These are phyloP conservation scores for Ophiocordyceps camponoti-leonardi DNA, from an alignment of 2,329 filamentous ascomycete species.

Conservation along the genomic window DNA sequence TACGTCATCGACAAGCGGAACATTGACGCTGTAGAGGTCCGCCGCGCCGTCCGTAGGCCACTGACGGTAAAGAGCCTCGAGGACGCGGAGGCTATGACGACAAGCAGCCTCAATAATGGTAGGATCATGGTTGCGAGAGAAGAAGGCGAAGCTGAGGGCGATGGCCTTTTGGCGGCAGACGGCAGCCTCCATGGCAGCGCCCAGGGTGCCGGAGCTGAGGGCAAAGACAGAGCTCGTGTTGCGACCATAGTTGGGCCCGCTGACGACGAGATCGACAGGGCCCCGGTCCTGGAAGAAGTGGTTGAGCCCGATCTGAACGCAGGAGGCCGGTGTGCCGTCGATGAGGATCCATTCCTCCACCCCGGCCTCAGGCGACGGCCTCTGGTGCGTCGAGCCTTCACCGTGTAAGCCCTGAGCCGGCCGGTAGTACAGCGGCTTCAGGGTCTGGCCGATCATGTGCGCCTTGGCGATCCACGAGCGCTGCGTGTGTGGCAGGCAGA, in stretches of 20 bases:
- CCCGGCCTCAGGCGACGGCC: slow-evolving; percentile 32
- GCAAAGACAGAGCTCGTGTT: slow-evolving; percentile 71
- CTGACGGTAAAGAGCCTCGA: slow-evolving; percentile 61
- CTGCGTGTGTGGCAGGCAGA: slow-evolving; percentile 80
- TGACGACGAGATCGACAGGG: slow-evolving; percentile 59
- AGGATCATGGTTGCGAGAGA: slow-evolving; percentile 67
- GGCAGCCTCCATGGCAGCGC: slow-evolving; percentile 61
- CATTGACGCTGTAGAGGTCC: slow-evolving; percentile 83
- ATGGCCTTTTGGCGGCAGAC: slow-evolving; percentile 54
- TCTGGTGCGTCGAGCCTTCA: slow-evolving; percentile 33
- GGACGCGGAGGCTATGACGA: slow-evolving; percentile 54
- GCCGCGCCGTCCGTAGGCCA: slow-evolving; percentile 51
- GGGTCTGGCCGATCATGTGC: slow-evolving; percentile 79
- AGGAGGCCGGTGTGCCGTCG: slow-evolving; percentile 65
- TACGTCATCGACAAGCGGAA: slow-evolving; percentile 67
- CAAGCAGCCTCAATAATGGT: slow-evolving; percentile 64
- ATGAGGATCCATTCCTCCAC: slow-evolving; percentile 69
- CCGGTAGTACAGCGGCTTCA: slow-evolving; percentile 73
- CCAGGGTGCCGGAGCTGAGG: slow-evolving; percentile 60
- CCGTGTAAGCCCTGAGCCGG: slow-evolving; percentile 26
- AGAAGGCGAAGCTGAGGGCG: slow-evolving; percentile 83
- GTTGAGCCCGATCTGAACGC: slow-evolving; percentile 66
- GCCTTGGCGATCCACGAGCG: slow-evolving; percentile 98
- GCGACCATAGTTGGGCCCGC: slow-evolving; percentile 67
- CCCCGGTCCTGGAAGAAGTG: slow-evolving; percentile 61